Evolutionary conservation across 371 early-diverging fungal genomes (phyloP), one percentile per base, ranked within the genome.

Genomic region (Mucor circinelloides): DNA sequence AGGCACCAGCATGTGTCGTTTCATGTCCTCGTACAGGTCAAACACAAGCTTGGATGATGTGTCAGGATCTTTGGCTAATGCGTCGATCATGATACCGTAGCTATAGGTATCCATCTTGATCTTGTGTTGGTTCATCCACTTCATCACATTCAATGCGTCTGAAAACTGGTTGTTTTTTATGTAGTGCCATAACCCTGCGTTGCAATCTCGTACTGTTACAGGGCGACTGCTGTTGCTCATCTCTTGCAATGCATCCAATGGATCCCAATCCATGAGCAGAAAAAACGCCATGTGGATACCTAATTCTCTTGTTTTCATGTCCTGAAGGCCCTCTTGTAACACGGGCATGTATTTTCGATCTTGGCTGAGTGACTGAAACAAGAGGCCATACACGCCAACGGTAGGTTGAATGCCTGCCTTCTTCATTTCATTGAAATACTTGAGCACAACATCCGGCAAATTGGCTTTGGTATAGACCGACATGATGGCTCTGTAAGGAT

Each of bases 21-120:
- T 73, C 79, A 84, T 84, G 6, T 74, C 77, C 3, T 77, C 61
- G 28, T 75, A 77, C 6, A 81, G 15, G 3, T 77, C 72, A 70
- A 75, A 80, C 1, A 71, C 80, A 3, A 55, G 28, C 30, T 71
- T 40, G 1, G 69, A 59, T 6, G 74, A 60, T 28, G 68, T 65
- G 2, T 58, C 57, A 5, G 54, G 7, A 66, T 77, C 79, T 44
- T 82, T 82, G 36, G 67, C 71, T 0, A 80, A 32, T 4, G 75
- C 71, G 40, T 79, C 80, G 55, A 82, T 79, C 6, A 81, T 23
- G 38, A 82, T 81, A 28, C 68, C 58, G 40, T 82, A 82, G 30
- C 75, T 81, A 34, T 38, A 75, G 8, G 52, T 50, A 57, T 81
- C 78, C 19, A 77, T 71, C 6, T 56, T 56, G 2, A 80, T 63